Percentiles rank a stretch among this genome's conserved stretches.
phyloP scores from a whole-genome alignment of 208 protist species.

The Trypanosoma platydactyli region DNA sequence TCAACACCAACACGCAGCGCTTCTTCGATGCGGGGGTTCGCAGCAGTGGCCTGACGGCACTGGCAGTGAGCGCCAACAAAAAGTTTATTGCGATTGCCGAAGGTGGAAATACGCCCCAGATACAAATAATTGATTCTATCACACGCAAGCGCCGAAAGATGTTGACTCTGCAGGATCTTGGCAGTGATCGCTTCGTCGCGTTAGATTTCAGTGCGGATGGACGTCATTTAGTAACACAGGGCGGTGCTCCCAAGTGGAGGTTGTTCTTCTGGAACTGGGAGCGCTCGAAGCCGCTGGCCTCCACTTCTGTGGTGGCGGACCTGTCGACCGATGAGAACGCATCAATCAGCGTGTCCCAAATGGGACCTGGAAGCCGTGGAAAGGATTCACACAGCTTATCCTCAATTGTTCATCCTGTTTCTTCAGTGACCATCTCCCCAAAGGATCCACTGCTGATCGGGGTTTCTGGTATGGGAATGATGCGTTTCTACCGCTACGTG shows the following conservation, averaged over 20 bases:
- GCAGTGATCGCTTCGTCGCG: constrained; percentile 76
- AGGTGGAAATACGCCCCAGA: constrained; percentile 56
- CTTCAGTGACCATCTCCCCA: constrained; percentile 80
- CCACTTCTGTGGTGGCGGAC: constrained; percentile 36
- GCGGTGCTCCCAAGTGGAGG: constrained; percentile 77
- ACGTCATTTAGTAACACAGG: constrained; percentile 87
- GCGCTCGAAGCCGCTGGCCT: constrained; percentile 83
- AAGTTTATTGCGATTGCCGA: constrained; percentile 96
- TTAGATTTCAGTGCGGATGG: constrained; percentile 87
- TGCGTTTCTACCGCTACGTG: constrained; percentile 90
- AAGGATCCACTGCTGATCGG: constrained; percentile 85
- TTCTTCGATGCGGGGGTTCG: constrained; percentile 75
- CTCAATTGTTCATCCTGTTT: constrained; percentile 39
- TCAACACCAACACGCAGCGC: constrained; percentile 76
- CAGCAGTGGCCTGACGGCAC: constrained; percentile 85
- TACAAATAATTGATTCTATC: constrained; percentile 88
- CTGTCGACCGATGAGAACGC: background rate
- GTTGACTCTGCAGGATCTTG: constrained; percentile 70
- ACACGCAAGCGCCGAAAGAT: constrained; percentile 87
- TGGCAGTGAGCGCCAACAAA: constrained; percentile 91
- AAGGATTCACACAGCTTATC: background rate
- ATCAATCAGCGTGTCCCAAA: background rate
- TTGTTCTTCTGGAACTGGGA: constrained; percentile 92
- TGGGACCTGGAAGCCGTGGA: background rate
- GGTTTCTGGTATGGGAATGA: constrained; percentile 90